A percentile compares a stretch with the other conserved stretches of the same genome.
Conservation (phyloP, 345 rosid species). For the Linum lewisii region DNA sequence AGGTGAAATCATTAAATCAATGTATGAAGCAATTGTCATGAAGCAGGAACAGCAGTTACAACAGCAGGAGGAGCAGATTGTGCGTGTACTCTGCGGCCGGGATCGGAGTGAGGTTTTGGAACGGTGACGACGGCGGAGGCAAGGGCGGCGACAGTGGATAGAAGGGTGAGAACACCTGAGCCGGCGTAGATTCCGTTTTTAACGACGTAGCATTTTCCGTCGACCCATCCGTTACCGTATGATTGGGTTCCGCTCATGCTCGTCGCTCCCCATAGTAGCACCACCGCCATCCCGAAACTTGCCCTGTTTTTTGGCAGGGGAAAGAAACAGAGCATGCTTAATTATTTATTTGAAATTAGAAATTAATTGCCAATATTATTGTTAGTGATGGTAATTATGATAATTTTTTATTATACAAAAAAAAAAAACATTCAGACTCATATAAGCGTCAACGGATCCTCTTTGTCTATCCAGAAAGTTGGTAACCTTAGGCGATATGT, state of each 20-base stretch:
- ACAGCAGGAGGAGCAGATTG: slow-evolving; percentile 3
- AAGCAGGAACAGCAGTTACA: no score
- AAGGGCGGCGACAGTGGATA: slow-evolving; percentile 28
- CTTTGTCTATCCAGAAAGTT: no score
- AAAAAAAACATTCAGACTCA: not conserved
- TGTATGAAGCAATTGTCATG: no score
- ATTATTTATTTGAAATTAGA: no score
- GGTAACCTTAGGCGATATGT: no score
- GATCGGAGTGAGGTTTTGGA: slow-evolving; percentile 13
- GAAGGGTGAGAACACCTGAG: slow-evolving; percentile 35
- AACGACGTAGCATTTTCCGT: slow-evolving; percentile 58
- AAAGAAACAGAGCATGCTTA: not conserved
- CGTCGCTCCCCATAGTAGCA: slow-evolving; percentile 41
- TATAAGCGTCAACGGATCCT: no score
- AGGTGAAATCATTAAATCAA: no score
- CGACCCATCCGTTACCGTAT: slow-evolving; percentile 69
- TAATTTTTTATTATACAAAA: no score
- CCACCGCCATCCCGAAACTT: slow-evolving; percentile 41
- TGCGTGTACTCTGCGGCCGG: slow-evolving; percentile 23
- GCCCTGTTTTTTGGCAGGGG: slow-evolving; percentile 32
- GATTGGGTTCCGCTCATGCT: slow-evolving; percentile 65
- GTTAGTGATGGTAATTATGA: no score
- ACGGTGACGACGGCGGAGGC: slow-evolving; percentile 23
- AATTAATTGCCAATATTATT: no score
- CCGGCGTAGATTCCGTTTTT: slow-evolving; percentile 46